A percentile compares a stretch with the other conserved stretches of the same genome.
phyloP scores from a whole-genome alignment of 1,284 basidiomycete species.

The Cryptococcus hybrid region DNA sequence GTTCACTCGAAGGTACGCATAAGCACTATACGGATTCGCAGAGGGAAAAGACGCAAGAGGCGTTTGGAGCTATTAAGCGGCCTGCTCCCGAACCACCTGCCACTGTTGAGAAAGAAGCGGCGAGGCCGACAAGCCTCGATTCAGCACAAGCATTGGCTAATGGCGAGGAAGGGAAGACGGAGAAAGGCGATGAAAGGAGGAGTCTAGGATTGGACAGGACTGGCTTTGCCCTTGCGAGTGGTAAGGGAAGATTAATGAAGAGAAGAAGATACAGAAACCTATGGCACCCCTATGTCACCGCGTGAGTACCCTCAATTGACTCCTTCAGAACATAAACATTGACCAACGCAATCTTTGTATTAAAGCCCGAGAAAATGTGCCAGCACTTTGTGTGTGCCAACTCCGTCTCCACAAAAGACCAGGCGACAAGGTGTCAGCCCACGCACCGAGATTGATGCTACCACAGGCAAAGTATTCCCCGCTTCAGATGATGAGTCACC shows the following conservation, averaged over 20 bases:
- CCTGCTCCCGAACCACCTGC: constrained; percentile 30
- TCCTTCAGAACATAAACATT: background rate
- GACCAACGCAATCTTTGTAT: background rate
- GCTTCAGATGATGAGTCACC: constrained; percentile 19
- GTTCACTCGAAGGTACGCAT: constrained; percentile 33
- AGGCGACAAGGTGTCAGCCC: constrained; percentile 7
- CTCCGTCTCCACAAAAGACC: constrained; percentile 16
- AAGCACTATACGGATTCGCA: constrained; percentile 1
- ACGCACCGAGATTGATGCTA: constrained; percentile 8
- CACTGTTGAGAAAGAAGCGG: no score
- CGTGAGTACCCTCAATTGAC: constrained; percentile 2
- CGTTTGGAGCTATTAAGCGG: constrained; percentile 22
- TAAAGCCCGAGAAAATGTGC: constrained; percentile 8
- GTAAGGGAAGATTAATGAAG: background rate
- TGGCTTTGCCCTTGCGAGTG: constrained; percentile 9
- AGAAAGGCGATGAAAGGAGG: constrained; percentile 15
- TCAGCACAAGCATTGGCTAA: background rate
- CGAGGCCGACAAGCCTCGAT: constrained; percentile 21
- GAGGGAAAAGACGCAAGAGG: constrained; percentile 19
- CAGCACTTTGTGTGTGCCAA: constrained; percentile 8
- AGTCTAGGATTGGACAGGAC: constrained; percentile 25
- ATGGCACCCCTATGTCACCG: constrained; percentile 12
- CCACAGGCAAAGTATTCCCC: constrained; percentile 17
- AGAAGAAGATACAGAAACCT: background rate
- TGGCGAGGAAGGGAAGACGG: constrained; percentile 12